These are phyloP conservation scores for Pichia occidentalis DNA, from an alignment of 805 yeast species.

Conservation along the genomic window DNA sequence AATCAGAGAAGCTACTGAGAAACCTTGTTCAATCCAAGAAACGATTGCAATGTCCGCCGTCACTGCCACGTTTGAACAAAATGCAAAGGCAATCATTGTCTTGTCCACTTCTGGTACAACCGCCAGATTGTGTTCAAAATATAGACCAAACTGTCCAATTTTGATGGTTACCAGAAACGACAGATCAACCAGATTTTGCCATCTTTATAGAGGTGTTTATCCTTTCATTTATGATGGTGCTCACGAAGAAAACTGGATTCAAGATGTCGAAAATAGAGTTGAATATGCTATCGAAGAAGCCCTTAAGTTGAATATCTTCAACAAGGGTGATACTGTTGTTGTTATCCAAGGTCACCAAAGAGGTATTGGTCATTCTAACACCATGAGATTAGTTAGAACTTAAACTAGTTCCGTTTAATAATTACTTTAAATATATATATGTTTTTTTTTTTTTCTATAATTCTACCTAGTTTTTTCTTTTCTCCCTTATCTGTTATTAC, in stretches of 20 bases:
- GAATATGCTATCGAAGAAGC: constrained; percentile 91
- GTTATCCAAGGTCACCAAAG: constrained; percentile 98
- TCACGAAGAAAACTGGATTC: constrained; percentile 80
- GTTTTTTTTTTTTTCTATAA: no score
- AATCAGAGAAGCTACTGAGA: constrained; percentile 74
- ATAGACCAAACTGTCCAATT: constrained; percentile 96
- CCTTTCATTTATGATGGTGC: constrained; percentile 79
- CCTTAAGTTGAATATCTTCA: constrained; percentile 74
- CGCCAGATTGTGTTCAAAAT: constrained; percentile 93
- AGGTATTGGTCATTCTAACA: constrained; percentile 98
- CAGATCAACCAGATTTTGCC: constrained; percentile 89
- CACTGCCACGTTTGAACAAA: constrained; percentile 91
- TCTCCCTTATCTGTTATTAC: no score
- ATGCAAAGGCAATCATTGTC: constrained; percentile 94
- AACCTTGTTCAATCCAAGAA: constrained; percentile 91
- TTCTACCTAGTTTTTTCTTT: no score
- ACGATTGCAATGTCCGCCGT: constrained; percentile 97
- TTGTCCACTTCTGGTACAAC: constrained; percentile 93
- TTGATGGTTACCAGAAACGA: constrained; percentile 96
- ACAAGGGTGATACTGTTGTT: constrained; percentile 82
- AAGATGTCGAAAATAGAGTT: constrained; percentile 92
- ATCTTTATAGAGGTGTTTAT: constrained; percentile 97
- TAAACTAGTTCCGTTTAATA: no score
- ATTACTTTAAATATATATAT: no score
- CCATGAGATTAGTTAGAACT: constrained; percentile 62